Conservation (phyloP, 345 rosid genomes). For the Conringia planisiliqua region DNA sequence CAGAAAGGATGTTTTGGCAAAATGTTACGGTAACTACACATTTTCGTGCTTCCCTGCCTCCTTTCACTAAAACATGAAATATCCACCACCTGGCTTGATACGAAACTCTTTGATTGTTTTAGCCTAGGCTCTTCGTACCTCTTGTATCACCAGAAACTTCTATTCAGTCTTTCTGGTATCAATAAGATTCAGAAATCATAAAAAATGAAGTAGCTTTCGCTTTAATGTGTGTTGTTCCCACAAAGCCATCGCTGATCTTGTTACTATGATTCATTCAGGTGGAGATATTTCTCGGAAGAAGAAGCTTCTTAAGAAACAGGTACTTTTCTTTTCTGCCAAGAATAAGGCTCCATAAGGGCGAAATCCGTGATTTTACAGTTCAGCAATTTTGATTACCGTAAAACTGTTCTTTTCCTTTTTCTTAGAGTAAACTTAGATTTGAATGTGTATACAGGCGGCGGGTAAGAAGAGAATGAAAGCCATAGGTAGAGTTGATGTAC, state of each 20-base stretch:
- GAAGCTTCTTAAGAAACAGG: slow-evolving; percentile 97
- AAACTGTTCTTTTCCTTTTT: not conserved
- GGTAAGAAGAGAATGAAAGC: slow-evolving; percentile 99
- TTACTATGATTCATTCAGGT: slow-evolving; percentile 43
- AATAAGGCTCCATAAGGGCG: not conserved
- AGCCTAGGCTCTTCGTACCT: not conserved
- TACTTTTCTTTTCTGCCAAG: slow-evolving; percentile 6
- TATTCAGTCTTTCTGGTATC: not conserved
- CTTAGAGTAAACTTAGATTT: not conserved
- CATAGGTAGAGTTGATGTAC: slow-evolving; percentile 94
- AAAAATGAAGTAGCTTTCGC: not conserved
- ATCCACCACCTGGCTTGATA: not conserved
- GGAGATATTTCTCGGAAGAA: slow-evolving; percentile 95
- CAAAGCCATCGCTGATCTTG: slow-evolving; percentile 4
- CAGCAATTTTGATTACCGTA: not conserved
- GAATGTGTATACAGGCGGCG: slow-evolving; percentile 57
- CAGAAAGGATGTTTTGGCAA: slow-evolving; percentile 96
- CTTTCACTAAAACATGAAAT: not conserved
- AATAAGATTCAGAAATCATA: not conserved
- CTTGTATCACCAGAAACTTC: not conserved
- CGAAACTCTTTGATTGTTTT: not conserved
- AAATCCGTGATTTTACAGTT: not conserved
- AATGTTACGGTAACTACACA: slow-evolving; percentile 78
- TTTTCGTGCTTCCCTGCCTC: not conserved
- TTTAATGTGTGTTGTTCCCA: not conserved